These are phyloP conservation scores for Ceratocystis harringtonii DNA, from an alignment of 2,329 filamentous ascomycete genomes.

Conservation along the genomic window DNA sequence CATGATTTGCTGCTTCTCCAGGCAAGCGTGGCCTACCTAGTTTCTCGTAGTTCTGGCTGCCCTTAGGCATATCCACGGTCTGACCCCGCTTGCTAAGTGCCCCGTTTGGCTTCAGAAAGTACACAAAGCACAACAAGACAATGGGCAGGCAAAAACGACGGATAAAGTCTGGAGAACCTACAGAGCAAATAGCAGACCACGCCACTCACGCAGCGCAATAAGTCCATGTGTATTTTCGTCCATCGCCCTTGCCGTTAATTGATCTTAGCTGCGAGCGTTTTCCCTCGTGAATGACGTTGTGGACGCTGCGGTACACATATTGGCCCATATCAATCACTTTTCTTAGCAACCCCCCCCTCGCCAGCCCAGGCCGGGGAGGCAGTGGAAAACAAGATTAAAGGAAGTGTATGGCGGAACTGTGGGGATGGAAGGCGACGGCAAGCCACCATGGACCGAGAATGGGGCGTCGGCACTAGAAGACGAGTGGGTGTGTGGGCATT, in stretches of 20 bases:
- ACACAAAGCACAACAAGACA: neutral
- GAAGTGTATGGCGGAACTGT: neutral
- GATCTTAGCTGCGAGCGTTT: neutral
- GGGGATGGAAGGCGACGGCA: neutral
- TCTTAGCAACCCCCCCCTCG: neutral
- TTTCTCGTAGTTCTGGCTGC: neutral
- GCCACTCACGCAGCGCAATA: neutral
- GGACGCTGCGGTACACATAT: neutral
- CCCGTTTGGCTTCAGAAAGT: neutral
- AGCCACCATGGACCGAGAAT: neutral
- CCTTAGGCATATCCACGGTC: neutral
- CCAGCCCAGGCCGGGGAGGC: no score
- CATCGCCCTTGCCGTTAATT: neutral
- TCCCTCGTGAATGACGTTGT: neutral
- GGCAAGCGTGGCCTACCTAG: neutral
- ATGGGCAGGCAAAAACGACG: neutral
- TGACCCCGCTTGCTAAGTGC: neutral
- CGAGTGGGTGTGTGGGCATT: neutral
- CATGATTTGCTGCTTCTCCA: neutral
- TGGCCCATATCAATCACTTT: neutral
- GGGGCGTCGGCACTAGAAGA: neutral
- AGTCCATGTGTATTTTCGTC: neutral
- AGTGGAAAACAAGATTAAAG: neutral
- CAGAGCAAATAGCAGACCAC: neutral
- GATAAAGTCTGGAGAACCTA: neutral